Base-by-base conservation (phyloP, 2,329 filamentous ascomycete genomes). In the Exserohilum turcica region DNA sequence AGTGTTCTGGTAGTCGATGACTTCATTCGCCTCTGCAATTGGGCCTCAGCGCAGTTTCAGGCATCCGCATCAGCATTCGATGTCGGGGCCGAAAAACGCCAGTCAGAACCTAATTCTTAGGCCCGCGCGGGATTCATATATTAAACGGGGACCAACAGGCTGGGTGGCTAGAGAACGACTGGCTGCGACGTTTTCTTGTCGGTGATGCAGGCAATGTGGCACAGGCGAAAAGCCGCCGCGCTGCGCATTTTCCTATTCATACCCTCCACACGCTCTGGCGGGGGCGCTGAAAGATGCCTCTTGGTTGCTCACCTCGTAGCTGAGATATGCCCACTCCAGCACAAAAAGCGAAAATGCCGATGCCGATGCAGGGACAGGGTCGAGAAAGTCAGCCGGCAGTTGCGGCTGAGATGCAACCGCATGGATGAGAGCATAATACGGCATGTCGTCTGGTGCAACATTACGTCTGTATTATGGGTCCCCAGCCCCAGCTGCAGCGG, bases 391-490 rank as follows among this genome's bases (percentile, higher is more conserved):
- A 27, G 24, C 18, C 44, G 38, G 50, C 50, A 39, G 28, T 32
- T 43, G 38, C 35, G 31, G 44, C 37, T 36, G 21, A 49, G 19
- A 43, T 12, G 27, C 50, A 48, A 18, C 43, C 29, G 39, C 33
- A n/a, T n/a, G n/a, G n/a, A n/a, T n/a, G n/a, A n/a, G 31, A 38
- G 45, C 50, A 48, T 48, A 43, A 48, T 48, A 43, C 44, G 37
- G 31, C 21, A 38, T 43, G 28, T n/a, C 16, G 15, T 19, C 28
- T 21, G 38, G 33, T 19, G 27, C 27, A 24, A 10, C 28, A 42
- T 35, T 38, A 33, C 32, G 43, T 39, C 43, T 32, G 18, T 42
- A 32, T 38, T 32, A 48, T 29, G 19, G 50, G 44, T 31, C 39
- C 28, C 10, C 10, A 18, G 31, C 24, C 31, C 31, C 18, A 28